Percentiles rank a stretch among this genome's conserved stretches.
These are phyloP conservation scores for Triticum turgidum DNA, from an alignment of 176 grass and related monocot species.

Conservation along the genomic window DNA sequence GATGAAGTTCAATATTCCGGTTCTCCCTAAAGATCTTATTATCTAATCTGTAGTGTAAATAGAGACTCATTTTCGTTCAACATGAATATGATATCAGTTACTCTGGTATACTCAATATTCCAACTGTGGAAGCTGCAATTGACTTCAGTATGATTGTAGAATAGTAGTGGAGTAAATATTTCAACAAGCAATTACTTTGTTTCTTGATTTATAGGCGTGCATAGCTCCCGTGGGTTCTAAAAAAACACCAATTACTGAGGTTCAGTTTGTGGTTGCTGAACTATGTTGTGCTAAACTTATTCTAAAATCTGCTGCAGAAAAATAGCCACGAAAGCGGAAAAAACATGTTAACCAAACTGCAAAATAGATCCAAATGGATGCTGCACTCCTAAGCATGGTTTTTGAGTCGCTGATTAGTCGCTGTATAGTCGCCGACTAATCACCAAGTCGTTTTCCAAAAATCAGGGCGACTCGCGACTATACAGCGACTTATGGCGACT, in stretches of 20 bases:
- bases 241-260: no score
- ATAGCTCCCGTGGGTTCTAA: not conserved
- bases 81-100: not conserved
- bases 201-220: not conserved
- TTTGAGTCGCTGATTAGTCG: no score
- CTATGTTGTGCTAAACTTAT: not conserved
- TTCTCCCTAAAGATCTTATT: not conserved
- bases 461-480: no score
- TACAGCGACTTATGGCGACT: no score
- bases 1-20: not conserved
- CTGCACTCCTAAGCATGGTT: not conserved
- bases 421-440: no score
- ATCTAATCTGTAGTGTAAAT: not conserved
- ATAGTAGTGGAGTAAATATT: not conserved
- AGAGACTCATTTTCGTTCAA: not conserved
- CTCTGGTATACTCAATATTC: not conserved
- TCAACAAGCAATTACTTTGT: not conserved
- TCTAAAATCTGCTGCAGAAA: not conserved
- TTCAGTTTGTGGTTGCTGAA: not conserved
- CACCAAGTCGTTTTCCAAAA: no score
- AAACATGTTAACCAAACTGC: not conserved
- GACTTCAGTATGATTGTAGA: not conserved
- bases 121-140: conserved; percentile 8
- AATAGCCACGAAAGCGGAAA: not conserved
- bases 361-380: conserved; percentile 3